Evolutionary conservation across 2,329 filamentous ascomycete species (phyloP), one percentile per base, ranked within the genome.

Genomic region (Niveomyces coronatus): DNA sequence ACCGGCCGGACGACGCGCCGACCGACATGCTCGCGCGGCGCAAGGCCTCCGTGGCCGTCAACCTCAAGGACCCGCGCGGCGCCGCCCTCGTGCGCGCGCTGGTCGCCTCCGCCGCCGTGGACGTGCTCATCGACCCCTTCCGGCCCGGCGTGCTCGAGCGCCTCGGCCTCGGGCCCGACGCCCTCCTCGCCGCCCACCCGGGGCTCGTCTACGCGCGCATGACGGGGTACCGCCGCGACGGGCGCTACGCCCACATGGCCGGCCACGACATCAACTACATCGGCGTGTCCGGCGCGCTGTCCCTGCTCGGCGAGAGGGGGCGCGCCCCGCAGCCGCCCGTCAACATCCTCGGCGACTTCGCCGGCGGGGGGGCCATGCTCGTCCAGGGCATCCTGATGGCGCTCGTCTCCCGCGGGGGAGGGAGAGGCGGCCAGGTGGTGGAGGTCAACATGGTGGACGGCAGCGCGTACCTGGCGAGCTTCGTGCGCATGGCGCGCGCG

Each of bases 391-490:
- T 96, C 4, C 58, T 95, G 39, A 66, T 95, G 15, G 89, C 91
- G 0, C 60, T 96, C 42, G 52, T 93, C 9, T 70, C 76, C 11
- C 67, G 86, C 23, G 64, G 69, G 34, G 63, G 59, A 30, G 78
- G 68, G 0, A 85, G 85, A 0, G 64, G 62, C 3, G 89, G 89
- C 0, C 89, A 95, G 61, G 80, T 95, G 10, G 87, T 96, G 8
- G 86, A 95, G 62, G 85, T 85, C 13, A 95, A 94, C 58, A 96
- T 96, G 89, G 89, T 95, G 10, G 89, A 96, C 62, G 89, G 89
- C 8, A 76, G 74, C 16, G 74, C 78, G 24, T 89, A 89, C 57
- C 63, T 96, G 18, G 79, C 81, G 2, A 82, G 79, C 0, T 89
- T 89, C 62, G 80, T 84, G 36, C 70, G 89, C 23, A 64, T 93